Conservation (phyloP, 2,329 filamentous ascomycete genomes). For the Geoglossum cookeanum region DNA sequence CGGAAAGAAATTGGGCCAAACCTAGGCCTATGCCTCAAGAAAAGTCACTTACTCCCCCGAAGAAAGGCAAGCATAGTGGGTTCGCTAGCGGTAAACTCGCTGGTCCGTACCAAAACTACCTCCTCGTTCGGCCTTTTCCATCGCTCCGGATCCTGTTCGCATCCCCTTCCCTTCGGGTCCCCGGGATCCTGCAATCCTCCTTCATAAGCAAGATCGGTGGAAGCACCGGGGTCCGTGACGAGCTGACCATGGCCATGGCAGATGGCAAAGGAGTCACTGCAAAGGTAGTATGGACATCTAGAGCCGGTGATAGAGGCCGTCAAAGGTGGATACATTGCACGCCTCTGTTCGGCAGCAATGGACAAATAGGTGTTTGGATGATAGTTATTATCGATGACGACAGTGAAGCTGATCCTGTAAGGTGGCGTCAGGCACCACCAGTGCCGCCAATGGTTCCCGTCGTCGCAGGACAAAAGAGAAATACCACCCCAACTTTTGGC, state of each 20-base stretch:
- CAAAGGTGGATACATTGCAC: conserved; percentile 63
- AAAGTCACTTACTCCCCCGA: background rate
- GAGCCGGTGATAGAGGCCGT: conserved; percentile 35
- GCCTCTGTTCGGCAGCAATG: conserved; percentile 46
- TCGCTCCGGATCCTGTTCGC: conserved; percentile 49
- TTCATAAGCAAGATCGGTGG: conserved; percentile 31
- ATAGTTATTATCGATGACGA: conserved; percentile 53
- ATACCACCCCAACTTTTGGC: background rate
- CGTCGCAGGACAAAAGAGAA: background rate
- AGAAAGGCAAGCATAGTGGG: background rate
- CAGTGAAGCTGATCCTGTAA: conserved; percentile 11
- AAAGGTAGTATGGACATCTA: conserved; percentile 50
- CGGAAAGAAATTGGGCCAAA: conserved; percentile 16
- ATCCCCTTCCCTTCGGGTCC: conserved; percentile 45
- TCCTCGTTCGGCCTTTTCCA: conserved; percentile 45
- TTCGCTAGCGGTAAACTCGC: conserved; percentile 22
- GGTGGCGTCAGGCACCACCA: conserved; percentile 2
- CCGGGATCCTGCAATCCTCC: conserved; percentile 44
- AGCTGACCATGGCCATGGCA: conserved; percentile 39
- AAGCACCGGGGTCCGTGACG: conserved; percentile 30
- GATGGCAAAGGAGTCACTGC: conserved; percentile 54
- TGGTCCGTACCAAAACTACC: conserved; percentile 36
- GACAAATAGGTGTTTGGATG: conserved; percentile 61
- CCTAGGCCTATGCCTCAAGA: conserved; percentile 31
- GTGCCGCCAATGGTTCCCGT: background rate